Base-by-base conservation (phyloP, 495 filamentous ascomycete genomes). In the Lichina pygmaea region DNA sequence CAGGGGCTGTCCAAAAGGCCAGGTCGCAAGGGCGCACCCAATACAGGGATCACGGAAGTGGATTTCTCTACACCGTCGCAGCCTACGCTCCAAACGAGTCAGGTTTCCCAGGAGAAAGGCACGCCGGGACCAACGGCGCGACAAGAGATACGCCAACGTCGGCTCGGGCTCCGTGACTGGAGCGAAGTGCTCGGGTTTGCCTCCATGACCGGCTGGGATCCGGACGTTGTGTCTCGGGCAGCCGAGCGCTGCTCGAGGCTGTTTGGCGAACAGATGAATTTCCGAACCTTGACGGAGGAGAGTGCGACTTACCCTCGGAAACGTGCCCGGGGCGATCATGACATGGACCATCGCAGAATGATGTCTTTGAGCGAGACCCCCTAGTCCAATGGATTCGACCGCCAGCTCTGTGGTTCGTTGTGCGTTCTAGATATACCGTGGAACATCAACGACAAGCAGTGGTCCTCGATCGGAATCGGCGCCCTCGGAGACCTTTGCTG, bases 141-240 rank as follows among this genome's bases (percentile, higher is more conserved):
- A 3, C 36, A 39, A 34, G 47, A 12, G n/a, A 7, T 36, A 13
- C 44, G 41, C 13, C 53, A 52, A 7, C 50, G 55, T 10, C 46
- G 52, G 37, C 49, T 68, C 46, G 66, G 59, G 4, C 58, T 73
- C 6, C 70, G 80, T 2, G 78, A 86, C 56, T 93, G 84, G 84
- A 75, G 75, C 40, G 78, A 86, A 46, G 67, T 89, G 2, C 56
- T 91, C 33, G 78, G 78, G 8, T 60, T 81, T 0, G 84, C 84
- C 16, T 67, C 78, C 0, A 64, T 85, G 48, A 68, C 64, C 2
- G 81, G 77, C 0, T 78, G 80, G 55, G 60, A 75, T 0, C 52
- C 66, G 1, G 54, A 56, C 6, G 77, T 73, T 6, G 62, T 92
- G 7, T 65, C 68, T 39, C 67, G 78, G 42, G 66, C 81, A 0